phyloP scores from a whole-genome alignment of 108 stramenopile species.

The Nitzschia palea region DNA sequence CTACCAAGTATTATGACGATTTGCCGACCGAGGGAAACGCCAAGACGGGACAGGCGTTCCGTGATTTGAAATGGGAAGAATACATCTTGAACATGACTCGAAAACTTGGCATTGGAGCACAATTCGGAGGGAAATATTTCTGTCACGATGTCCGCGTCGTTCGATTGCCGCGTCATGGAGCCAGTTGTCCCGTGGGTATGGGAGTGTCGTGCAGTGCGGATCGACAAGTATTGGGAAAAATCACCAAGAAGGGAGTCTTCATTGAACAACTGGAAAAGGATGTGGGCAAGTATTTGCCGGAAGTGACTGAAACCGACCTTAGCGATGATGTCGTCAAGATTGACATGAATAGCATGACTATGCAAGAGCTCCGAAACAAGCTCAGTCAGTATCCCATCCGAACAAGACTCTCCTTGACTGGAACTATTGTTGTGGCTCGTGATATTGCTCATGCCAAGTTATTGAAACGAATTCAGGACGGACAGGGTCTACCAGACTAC shows the following conservation, averaged over 20 bases:
- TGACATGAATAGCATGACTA: conserved; percentile 84
- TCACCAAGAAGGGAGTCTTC: conserved; percentile 94
- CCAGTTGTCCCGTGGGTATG: conserved; percentile 95
- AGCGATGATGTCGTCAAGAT: conserved; percentile 75
- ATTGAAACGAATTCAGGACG: conserved; percentile 85
- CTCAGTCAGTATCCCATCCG: conserved; percentile 83
- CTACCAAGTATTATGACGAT: conserved; percentile 91
- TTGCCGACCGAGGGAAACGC: conserved; percentile 89
- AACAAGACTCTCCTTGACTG: conserved; percentile 85
- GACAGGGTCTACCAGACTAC: conserved; percentile 94
- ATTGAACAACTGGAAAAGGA: conserved; percentile 91
- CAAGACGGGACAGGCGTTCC: conserved; percentile 85
- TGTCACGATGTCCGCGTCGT: conserved; percentile 96
- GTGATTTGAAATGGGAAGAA: conserved; percentile 89
- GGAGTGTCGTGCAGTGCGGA: conserved; percentile 97
- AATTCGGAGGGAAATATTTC: conserved; percentile 98
- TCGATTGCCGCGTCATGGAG: conserved; percentile 94
- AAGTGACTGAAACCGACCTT: conserved; percentile 70
- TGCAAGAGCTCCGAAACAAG: conserved; percentile 80
- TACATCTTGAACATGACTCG: conserved; percentile 89
- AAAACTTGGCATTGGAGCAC: conserved; percentile 93
- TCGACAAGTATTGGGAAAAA: conserved; percentile 93
- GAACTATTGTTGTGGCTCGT: conserved; percentile 95
- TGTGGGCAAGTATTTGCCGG: conserved; percentile 91
- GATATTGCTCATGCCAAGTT: conserved; percentile 98